These are phyloP conservation scores for Marasmius tenuissimus DNA, from an alignment of 1,284 basidiomycete species.

Conservation along the genomic window DNA sequence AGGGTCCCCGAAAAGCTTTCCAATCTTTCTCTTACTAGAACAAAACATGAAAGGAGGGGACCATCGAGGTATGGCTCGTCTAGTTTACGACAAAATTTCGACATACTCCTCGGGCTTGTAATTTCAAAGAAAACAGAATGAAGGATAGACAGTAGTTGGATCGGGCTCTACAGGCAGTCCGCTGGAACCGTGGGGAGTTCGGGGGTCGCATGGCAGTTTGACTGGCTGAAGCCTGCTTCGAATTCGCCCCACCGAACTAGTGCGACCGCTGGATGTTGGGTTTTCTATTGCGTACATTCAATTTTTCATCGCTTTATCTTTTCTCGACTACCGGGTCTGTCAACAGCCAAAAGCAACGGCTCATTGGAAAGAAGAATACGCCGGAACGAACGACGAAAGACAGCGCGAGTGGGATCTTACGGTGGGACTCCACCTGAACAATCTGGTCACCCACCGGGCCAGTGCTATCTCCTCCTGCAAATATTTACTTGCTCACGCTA, in stretches of 20 bases:
- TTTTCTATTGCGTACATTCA: background rate
- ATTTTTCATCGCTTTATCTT: background rate
- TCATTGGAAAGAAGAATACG: background rate
- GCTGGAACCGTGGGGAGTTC: slow-evolving; percentile 2
- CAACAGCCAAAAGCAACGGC: background rate
- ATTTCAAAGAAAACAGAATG: too few relatives aligned
- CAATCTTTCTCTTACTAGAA: background rate
- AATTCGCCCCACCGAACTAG: background rate
- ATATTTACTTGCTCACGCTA: background rate
- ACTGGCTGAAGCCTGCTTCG: background rate
- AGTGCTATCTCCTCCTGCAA: too few relatives aligned
- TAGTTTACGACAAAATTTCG: too few relatives aligned
- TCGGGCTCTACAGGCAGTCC: background rate
- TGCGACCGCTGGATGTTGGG: background rate
- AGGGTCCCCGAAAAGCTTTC: background rate
- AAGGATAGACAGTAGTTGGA: background rate
- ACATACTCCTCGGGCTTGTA: too few relatives aligned
- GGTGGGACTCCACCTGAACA: too few relatives aligned
- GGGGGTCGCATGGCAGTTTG: background rate
- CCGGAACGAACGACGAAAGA: background rate
- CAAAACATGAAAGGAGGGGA: background rate
- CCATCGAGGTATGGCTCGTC: background rate
- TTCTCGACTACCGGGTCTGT: background rate
- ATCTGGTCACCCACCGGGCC: too few relatives aligned
- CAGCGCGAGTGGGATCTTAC: too few relatives aligned